Evolutionary conservation across 2,329 filamentous ascomycete species (phyloP).

Genomic region (Diaporthe ilicicola): DNA sequence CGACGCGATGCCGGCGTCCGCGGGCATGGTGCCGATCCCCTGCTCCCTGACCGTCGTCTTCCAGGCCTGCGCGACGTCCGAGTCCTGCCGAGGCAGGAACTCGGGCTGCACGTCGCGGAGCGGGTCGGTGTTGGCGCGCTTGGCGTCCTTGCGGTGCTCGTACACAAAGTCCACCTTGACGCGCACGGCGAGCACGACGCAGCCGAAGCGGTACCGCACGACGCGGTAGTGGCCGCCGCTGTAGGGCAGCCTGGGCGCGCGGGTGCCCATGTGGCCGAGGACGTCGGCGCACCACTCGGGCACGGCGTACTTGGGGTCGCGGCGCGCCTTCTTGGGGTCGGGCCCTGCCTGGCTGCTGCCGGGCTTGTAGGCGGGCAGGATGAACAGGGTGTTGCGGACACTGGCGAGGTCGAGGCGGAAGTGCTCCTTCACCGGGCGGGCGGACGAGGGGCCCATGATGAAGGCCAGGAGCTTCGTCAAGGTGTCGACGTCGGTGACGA

Average conservation of each 20-base stretch:
- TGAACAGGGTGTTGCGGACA: conserved; percentile 26
- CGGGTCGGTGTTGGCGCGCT: neutral
- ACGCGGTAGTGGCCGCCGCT: conserved; percentile 26
- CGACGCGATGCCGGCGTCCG: neutral
- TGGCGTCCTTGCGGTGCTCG: neutral
- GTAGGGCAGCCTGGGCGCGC: neutral
- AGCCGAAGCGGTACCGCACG: conserved; percentile 22
- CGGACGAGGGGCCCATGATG: neutral
- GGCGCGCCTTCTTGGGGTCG: neutral
- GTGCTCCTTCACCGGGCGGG: neutral
- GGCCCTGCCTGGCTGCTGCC: conserved; percentile 21
- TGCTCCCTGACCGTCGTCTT: conserved; percentile 9
- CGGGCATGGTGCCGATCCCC: conserved; percentile 6
- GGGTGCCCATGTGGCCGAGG: neutral
- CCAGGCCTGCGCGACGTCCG: neutral
- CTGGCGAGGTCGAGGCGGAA: conserved; percentile 31
- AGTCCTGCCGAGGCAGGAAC: neutral
- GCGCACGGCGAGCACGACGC: conserved; percentile 13
- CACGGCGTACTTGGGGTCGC: neutral
- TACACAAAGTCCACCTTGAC: conserved; percentile 25
- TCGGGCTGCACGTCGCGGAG: neutral
- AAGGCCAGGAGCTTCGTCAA: conserved; percentile 21
- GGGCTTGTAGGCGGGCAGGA: neutral
- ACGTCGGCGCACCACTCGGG: conserved; percentile 25
- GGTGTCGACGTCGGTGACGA: conserved; percentile 25